phyloP scores from a whole-genome alignment of 495 filamentous ascomycete species.

The Tricharina praecox region DNA sequence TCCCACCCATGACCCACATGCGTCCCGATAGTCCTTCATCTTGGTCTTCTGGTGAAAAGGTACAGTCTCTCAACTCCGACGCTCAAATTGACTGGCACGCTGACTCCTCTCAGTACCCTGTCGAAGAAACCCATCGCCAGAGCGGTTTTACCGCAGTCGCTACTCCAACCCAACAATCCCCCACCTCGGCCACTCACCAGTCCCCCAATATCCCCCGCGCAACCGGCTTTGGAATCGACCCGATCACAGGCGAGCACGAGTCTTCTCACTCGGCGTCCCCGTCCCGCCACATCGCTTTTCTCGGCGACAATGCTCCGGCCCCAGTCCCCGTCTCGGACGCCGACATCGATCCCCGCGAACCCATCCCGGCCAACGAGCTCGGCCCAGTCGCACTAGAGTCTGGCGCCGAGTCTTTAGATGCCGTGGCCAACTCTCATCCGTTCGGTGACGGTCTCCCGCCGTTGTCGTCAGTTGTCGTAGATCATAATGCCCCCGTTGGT shows the following conservation, averaged over 20 bases:
- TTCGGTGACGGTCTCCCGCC: background rate
- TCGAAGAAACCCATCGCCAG: background rate
- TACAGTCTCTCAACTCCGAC: background rate
- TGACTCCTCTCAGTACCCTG: background rate
- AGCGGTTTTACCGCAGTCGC: background rate
- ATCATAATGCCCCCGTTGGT: background rate
- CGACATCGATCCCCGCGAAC: background rate
- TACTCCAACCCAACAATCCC: background rate
- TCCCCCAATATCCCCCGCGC: constrained; percentile 14
- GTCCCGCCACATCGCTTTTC: background rate
- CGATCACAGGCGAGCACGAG: constrained; percentile 24
- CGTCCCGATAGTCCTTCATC: background rate
- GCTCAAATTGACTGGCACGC: background rate
- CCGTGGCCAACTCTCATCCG: background rate
- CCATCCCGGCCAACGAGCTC: background rate
- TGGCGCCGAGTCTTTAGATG: background rate
- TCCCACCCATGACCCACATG: constrained; percentile 18
- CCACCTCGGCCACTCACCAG: background rate
- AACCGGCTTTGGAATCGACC: constrained; percentile 26
- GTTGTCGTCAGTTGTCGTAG: background rate
- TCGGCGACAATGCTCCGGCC: background rate
- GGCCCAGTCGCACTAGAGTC: background rate
- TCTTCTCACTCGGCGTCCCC: constrained; percentile 22
- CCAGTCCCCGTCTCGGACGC: background rate
- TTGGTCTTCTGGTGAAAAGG: background rate